phyloP scores from a whole-genome alignment of 768 basidiomycete genomes.

The Xerocomellus intermedius region DNA sequence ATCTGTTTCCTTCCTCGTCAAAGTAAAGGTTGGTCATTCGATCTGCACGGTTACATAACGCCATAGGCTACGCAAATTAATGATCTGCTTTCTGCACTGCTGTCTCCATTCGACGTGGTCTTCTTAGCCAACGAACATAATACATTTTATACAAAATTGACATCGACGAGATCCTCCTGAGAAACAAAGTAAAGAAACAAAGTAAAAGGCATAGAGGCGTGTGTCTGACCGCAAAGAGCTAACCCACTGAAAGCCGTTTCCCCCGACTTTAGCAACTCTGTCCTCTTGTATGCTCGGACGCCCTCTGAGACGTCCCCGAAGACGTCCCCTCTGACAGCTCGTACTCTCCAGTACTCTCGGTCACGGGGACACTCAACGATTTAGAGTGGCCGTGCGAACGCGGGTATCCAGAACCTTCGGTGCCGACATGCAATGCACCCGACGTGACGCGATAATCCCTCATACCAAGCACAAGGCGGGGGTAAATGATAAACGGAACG shows the following conservation, averaged over 20 bases:
- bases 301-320: neutral
- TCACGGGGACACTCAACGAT: neutral
- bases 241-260: neutral
- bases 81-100: no score
- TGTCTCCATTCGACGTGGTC: neutral
- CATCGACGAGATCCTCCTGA: neutral
- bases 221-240: neutral
- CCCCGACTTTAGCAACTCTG: neutral
- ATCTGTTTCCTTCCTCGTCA: neutral
- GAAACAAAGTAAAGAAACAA: neutral
- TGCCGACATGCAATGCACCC: neutral
- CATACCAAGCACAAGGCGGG: constrained; percentile 6
- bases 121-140: neutral
- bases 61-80: no score
- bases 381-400: neutral
- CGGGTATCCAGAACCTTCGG: neutral
- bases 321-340: neutral
- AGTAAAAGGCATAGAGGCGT: neutral
- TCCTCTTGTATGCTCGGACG: neutral
- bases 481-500: constrained; percentile 9
- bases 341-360: neutral
- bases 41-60: neutral
- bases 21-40: no score
- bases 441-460: neutral
- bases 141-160: neutral